Evolutionary conservation across 257 asterid genomes (phyloP).

Genomic region (Eustoma russellianum): DNA sequence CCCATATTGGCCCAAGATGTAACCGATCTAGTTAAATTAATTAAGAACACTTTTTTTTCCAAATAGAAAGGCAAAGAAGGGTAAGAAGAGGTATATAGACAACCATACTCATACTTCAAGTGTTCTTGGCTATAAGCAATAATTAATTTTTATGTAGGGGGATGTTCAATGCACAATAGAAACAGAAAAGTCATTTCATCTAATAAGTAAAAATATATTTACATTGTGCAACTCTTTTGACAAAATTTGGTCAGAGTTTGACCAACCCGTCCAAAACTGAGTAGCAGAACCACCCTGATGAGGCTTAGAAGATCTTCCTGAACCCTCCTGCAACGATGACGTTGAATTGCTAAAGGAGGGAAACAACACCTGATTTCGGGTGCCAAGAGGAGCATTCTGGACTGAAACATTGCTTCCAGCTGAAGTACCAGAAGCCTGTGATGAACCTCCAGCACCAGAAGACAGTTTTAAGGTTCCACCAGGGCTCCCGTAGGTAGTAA

Average conservation of each 20-base stretch:
- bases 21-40: no score
- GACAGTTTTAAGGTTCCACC: constrained; percentile 18
- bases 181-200: no score
- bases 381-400: constrained; percentile 21
- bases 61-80: no score
- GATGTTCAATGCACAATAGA: no score
- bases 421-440: constrained; percentile 27
- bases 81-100: no score
- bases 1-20: no score
- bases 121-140: no score
- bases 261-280: constrained; percentile 20
- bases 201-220: constrained; percentile 9
- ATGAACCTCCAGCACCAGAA: constrained; percentile 26
- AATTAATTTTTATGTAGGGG: no score
- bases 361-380: constrained; percentile 14
- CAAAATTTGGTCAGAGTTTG: constrained; percentile 34
- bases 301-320: constrained; percentile 30
- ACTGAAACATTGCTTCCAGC: constrained; percentile 29
- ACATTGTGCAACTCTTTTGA: constrained; percentile 69
- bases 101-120: no score
- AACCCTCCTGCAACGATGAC: constrained; percentile 25
- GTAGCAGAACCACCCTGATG: constrained; percentile 22
- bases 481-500: constrained; percentile 21
- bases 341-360: constrained; percentile 22
- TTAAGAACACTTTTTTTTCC: no score